Base-by-base conservation (phyloP, 164 flowering plant genomes). In the Kingdonia uniflora region DNA sequence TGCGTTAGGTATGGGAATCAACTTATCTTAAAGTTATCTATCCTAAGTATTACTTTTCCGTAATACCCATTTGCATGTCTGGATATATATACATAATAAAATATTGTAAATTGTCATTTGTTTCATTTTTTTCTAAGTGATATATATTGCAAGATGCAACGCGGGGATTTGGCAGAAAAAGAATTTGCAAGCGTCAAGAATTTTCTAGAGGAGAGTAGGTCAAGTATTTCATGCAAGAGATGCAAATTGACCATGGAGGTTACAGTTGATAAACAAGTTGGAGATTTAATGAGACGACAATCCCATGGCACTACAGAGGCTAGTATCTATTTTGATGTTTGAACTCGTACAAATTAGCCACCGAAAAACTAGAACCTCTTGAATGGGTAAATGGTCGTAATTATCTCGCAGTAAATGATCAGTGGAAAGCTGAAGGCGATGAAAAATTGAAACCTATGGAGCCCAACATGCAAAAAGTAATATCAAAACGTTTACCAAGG, bases 381-480 rank as follows among this genome's bases (percentile, higher is more conserved):
- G 68, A 60, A 39, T 49, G 46, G 64, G 58, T 14, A 24, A 51
- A 51, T 26, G 15, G 54, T 52, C 35, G 51, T 16, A 47, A 60
- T 17, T 33, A 55, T 8, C 29, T n/a, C 24, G 61, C 23, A 25
- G 42, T 41, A 25, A 15, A 55, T 40, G 48, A 56, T 44, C 48
- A 44, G 48, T n/a, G 13, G 47, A 55, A 52, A 46, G 40, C 2
- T 59, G 68, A 65, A n/a, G 54, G 38, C 23, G 55, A 51, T 56
- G 6, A 17, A 14, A 71, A 65, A 52, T 14, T 56, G 57, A 75
- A 67, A 47, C 42, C 58, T 12, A 70, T 46, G 54, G 81, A 66
- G 61, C 19, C 62, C 67, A 75, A 74, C 55, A 82, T 63, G 55
- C 38, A 68, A 25, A 82, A 68, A 64, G 76, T 65, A 41, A 47